These are phyloP conservation scores for Mycena albidolilacea DNA, from an alignment of 768 basidiomycete genomes.

Conservation along the genomic window DNA sequence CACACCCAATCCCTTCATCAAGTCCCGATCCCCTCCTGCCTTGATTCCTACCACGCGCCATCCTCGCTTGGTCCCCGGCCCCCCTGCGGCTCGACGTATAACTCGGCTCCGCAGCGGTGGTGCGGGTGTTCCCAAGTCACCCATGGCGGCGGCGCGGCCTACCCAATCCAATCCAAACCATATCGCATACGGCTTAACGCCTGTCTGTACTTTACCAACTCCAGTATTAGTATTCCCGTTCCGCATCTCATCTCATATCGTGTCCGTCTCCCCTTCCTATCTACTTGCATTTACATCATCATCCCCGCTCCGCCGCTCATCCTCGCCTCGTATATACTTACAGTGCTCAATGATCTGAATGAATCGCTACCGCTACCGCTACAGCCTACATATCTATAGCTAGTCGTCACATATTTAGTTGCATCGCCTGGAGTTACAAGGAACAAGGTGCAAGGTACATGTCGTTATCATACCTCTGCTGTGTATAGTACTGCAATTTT, in stretches of 20 bases:
- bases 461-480: conserved; percentile 36
- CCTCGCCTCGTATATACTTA: conserved; percentile 5
- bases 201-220: conserved; percentile 26
- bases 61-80: conserved; percentile 32
- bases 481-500: conserved; percentile 36
- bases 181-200: conserved; percentile 29
- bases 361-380: neutral
- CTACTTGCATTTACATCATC: conserved; percentile 14
- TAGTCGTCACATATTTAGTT: conserved; percentile 28
- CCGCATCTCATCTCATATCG: conserved; percentile 3
- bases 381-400: conserved; percentile 20
- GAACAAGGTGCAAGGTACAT: conserved; percentile 31
- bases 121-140: no score
- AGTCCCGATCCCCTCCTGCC: conserved; percentile 10
- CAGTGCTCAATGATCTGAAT: neutral
- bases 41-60: conserved; percentile 7
- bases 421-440: conserved; percentile 21
- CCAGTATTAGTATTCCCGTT: conserved; percentile 18
- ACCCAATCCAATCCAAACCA: neutral
- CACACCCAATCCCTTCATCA: neutral
- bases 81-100: conserved; percentile 29
- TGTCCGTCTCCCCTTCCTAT: neutral
- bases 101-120: conserved; percentile 12
- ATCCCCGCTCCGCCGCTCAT: conserved; percentile 18
- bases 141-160: no score